Base-by-base conservation (phyloP, 805 yeast genomes). In the Starmerella powellii region DNA sequence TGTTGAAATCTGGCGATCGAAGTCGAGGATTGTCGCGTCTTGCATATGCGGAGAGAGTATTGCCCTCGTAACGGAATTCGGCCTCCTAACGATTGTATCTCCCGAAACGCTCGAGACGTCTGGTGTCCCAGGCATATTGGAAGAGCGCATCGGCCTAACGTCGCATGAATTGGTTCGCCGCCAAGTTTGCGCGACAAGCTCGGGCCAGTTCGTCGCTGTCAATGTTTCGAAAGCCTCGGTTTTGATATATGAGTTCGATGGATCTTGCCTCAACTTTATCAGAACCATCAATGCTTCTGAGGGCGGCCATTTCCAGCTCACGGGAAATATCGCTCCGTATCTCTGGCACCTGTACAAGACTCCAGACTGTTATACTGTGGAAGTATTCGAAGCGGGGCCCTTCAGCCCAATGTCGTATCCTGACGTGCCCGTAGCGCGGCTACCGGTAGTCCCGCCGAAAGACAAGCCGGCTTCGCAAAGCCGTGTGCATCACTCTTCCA, bases 41-140 rank as follows among this genome's bases (percentile, higher is more conserved):
- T 27, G 38, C 23, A 13, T 36, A 3, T 44, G 41, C 20, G 39
- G 39, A 2, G 11, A 19, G 3, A 32, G 34, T 2, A 13, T 44
- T 8, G 47, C 38, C 16, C 3, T 44, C 6, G 26, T 44, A 3
- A 15, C 39, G 16, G 27, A 27, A 2, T 13, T 5, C 16, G 43
- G 44, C 15, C 23, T 15, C n/a, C 12, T 44, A 12, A 4, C 27
- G 13, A 23, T 42, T n/a, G 27, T 31, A 3, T 5, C 11, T 2
- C 29, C 36, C 4, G 37, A 33, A 15, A 31, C 31, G 4, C n/a
- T 31, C 3, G 8, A 5, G 15, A 8, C 23, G 5, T 31, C 31
- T 8, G 20, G 12, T 13, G 23, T 4, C 15, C 6, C 10, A 6
- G 19, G 28, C 15, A 24, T 35, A 4, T 6, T n/a, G 10, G 19